phyloP scores from a whole-genome alignment of 495 filamentous ascomycete genomes.

The Hyaloscypha variabilis region DNA sequence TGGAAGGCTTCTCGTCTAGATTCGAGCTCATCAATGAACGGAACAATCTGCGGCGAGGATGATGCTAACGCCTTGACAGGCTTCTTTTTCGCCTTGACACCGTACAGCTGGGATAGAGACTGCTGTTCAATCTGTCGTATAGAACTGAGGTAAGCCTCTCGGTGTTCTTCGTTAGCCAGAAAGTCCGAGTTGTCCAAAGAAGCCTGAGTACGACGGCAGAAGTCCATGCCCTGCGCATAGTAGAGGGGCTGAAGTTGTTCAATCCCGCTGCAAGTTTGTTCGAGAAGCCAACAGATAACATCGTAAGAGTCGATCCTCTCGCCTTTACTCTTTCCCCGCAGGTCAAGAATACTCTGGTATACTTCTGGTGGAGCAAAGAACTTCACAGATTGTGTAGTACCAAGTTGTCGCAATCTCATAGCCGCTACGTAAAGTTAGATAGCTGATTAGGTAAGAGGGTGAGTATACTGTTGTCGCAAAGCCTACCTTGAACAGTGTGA shows the following conservation, averaged over 20 bases:
- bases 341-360: conserved; percentile 38
- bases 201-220: conserved; percentile 45
- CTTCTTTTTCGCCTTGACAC: conserved; percentile 27
- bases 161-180: conserved; percentile 33
- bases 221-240: conserved; percentile 58
- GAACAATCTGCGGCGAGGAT: conserved; percentile 23
- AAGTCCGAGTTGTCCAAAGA: conserved; percentile 26
- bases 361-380: conserved; percentile 53
- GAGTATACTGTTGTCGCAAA: background rate
- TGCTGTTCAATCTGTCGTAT: conserved; percentile 46
- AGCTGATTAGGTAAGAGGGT: background rate
- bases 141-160: conserved; percentile 38
- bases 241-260: conserved; percentile 59
- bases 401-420: conserved; percentile 49
- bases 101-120: conserved; percentile 49
- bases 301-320: conserved; percentile 14
- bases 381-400: conserved; percentile 38
- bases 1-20: conserved; percentile 29
- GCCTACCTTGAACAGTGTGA: conserved; percentile 59
- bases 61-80: conserved; percentile 4
- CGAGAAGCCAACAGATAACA: conserved; percentile 57
- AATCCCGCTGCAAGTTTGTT: conserved; percentile 59
- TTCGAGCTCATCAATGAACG: conserved; percentile 35
- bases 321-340: conserved; percentile 16
- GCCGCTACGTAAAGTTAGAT: conserved; percentile 39